Conservation (phyloP, 2,329 filamentous ascomycete species). For the Fusarium siculi region DNA sequence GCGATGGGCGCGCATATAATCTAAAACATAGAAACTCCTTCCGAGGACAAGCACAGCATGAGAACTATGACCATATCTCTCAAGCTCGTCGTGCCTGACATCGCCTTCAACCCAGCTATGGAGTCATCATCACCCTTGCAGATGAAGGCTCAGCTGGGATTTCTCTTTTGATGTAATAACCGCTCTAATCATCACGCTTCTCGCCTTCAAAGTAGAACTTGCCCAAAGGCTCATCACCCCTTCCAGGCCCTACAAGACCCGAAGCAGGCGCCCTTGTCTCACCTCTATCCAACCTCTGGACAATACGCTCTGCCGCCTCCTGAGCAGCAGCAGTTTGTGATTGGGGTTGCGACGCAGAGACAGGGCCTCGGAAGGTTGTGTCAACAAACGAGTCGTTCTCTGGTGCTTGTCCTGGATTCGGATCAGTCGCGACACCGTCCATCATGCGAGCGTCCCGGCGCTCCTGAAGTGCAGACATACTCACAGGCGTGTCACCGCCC, state of each 20-base stretch:
- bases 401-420: conserved; percentile 58
- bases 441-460: conserved; percentile 71
- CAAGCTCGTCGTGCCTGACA: not conserved
- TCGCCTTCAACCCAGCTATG: not conserved
- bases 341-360: conserved; percentile 53
- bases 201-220: conserved; percentile 70
- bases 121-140: not conserved
- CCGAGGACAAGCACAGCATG: not conserved
- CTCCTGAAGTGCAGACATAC: conserved; percentile 60
- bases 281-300: conserved; percentile 66
- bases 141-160: not conserved
- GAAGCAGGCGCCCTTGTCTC: conserved; percentile 54
- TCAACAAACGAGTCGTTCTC: conserved; percentile 70
- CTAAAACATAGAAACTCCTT: conserved; percentile 5
- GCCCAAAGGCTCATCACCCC: conserved; percentile 60
- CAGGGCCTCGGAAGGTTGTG: conserved; percentile 69
- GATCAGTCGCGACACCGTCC: conserved; percentile 72
- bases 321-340: conserved; percentile 42
- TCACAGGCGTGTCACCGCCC: conserved; percentile 56
- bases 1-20: conserved; percentile 8
- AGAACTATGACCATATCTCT: not conserved
- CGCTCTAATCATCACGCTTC: conserved; percentile 31
- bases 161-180: not conserved
- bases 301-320: conserved; percentile 72
- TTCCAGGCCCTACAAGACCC: conserved; percentile 57